Percentiles rank a stretch among this genome's conserved stretches.
Conservation (phyloP, 768 basidiomycete species). For the Tylopilus rubrobrunneus region DNA sequence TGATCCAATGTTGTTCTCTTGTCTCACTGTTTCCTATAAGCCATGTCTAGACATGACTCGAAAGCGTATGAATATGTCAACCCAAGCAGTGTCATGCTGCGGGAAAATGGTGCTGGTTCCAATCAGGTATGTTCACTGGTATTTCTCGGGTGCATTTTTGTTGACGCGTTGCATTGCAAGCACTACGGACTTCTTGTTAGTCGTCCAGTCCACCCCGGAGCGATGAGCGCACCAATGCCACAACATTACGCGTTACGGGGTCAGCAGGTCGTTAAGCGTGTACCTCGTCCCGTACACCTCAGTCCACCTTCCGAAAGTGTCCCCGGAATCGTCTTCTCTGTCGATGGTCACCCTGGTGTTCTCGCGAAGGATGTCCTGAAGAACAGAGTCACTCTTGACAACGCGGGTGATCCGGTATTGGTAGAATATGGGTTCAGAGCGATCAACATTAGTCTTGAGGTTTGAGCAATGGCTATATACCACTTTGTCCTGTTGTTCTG, state of each 20-base stretch:
- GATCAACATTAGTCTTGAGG: slow-evolving; percentile 21
- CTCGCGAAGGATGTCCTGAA: slow-evolving; percentile 14
- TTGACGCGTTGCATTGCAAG: slow-evolving; percentile 9
- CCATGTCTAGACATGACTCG: neutral
- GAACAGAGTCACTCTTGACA: slow-evolving; percentile 11
- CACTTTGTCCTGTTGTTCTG: neutral
- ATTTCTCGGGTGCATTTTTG: neutral
- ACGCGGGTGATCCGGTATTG: slow-evolving; percentile 14
- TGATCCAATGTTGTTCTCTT: neutral
- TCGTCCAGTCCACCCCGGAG: slow-evolving; percentile 19
- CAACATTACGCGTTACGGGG: slow-evolving; percentile 10
- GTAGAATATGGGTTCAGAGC: slow-evolving; percentile 18
- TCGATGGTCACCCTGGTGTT: slow-evolving; percentile 17
- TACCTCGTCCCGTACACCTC: slow-evolving; percentile 15
- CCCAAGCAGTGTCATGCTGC: neutral
- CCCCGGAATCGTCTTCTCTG: slow-evolving; percentile 17
- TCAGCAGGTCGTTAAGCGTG: slow-evolving; percentile 15
- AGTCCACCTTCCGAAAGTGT: slow-evolving; percentile 16
- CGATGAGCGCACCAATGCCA: slow-evolving; percentile 17
- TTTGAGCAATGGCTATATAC: neutral
- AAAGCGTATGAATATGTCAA: neutral
- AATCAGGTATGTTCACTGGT: slow-evolving; percentile 1
- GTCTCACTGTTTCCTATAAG: neutral
- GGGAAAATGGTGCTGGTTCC: neutral
- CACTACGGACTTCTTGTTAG: slow-evolving; percentile 8